A percentile compares a stretch with the other conserved stretches of the same genome.
phyloP scores from a whole-genome alignment of 768 basidiomycete genomes.

The Daedaleopsis sinensis region DNA sequence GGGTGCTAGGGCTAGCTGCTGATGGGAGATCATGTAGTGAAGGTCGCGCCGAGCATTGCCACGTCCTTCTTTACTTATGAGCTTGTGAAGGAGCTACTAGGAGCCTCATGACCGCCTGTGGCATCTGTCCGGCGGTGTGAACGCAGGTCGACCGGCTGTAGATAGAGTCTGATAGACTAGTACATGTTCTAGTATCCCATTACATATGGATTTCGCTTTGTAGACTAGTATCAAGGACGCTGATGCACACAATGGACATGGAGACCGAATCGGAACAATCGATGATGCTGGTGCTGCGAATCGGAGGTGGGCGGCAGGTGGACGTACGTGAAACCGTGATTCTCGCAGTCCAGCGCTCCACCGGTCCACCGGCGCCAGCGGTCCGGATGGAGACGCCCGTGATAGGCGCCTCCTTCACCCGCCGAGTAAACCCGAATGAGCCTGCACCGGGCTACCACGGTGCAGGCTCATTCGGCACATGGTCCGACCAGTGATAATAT shows the following conservation, averaged over 20 bases:
- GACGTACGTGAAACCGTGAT: no score
- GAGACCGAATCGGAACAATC: background rate
- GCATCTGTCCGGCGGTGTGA: background rate
- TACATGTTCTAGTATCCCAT: constrained; percentile 11
- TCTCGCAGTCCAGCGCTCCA: no score
- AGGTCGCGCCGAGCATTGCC: constrained; percentile 90
- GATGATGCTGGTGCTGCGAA: no score
- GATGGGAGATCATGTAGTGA: constrained; percentile 51
- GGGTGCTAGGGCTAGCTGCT: constrained; percentile 3
- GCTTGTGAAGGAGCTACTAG: constrained; percentile 55
- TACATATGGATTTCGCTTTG: background rate
- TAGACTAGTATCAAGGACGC: constrained; percentile 9
- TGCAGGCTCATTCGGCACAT: no score
- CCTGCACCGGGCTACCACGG: no score
- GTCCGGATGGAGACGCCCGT: no score
- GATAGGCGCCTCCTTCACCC: no score
- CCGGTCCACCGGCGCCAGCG: no score
- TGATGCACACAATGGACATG: background rate
- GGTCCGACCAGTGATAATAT: no score
- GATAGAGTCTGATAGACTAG: constrained; percentile 21
- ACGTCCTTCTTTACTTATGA: constrained; percentile 88
- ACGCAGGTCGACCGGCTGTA: constrained; percentile 5
- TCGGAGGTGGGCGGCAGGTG: no score
- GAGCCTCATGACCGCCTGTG: constrained; percentile 35
- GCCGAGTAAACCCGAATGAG: no score